Evolutionary conservation across 768 basidiomycete species (phyloP).

Genomic region (Rickenella mellea): DNA sequence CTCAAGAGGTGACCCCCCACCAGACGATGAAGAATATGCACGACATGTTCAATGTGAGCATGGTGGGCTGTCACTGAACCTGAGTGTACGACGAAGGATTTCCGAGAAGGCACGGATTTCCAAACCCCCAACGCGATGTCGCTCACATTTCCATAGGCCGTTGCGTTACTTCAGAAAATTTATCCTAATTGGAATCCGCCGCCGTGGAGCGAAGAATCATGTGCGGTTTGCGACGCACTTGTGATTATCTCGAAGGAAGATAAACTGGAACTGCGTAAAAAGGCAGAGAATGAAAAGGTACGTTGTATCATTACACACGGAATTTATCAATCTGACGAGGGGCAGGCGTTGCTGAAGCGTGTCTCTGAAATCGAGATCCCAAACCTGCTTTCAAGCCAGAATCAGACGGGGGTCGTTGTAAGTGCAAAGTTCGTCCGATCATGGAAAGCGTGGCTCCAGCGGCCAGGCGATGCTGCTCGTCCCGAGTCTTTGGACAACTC

Average conservation of each 20-base stretch:
- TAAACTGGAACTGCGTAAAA: constrained; percentile 50
- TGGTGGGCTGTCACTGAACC: constrained; percentile 45
- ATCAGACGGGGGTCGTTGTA: constrained; percentile 52
- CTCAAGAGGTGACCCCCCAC: constrained; percentile 52
- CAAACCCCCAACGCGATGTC: background rate
- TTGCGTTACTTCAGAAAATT: constrained; percentile 38
- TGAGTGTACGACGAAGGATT: constrained; percentile 49
- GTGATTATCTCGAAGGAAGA: constrained; percentile 50
- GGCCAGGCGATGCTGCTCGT: constrained; percentile 42
- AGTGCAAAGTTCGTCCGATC: constrained; percentile 50
- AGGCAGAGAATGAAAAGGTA: constrained; percentile 77
- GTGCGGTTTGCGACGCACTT: constrained; percentile 52
- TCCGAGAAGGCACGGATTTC: constrained; percentile 39
- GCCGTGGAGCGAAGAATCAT: constrained; percentile 39
- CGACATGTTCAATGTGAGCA: constrained; percentile 69
- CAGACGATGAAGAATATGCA: constrained; percentile 47
- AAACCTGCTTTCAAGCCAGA: too few relatives aligned
- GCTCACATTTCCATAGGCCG: constrained; percentile 34
- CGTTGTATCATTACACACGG: background rate
- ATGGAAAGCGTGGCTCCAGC: constrained; percentile 65
- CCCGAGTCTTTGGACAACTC: constrained; percentile 58
- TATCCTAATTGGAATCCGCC: constrained; percentile 62
- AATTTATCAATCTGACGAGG: too few relatives aligned
- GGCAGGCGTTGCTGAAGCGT: too few relatives aligned
- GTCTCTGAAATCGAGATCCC: too few relatives aligned